These are phyloP conservation scores for Phoma sp. DNA, from an alignment of 2,329 filamentous ascomycete species.

Conservation along the genomic window DNA sequence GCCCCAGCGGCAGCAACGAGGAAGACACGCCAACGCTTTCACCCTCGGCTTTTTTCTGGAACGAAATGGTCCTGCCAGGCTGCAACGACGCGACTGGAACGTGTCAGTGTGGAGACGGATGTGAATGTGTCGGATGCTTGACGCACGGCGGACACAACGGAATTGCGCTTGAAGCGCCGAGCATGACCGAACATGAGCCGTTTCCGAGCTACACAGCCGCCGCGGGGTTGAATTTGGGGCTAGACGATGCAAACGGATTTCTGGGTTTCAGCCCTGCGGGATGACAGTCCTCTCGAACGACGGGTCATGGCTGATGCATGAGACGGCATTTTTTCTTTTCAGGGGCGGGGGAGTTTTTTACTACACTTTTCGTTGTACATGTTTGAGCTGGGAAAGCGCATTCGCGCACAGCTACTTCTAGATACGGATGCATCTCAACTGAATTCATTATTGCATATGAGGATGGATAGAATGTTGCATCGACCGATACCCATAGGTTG, in stretches of 20 bases:
- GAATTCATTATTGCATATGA: not conserved
- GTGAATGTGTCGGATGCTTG: slow-evolving; percentile 60
- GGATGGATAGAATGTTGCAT: not conserved
- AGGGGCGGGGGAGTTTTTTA: too few relatives aligned
- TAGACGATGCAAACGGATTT: slow-evolving; percentile 21
- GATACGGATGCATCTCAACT: not conserved
- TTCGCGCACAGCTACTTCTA: not conserved
- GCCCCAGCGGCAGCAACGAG: slow-evolving; percentile 40
- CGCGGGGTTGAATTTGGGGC: slow-evolving; percentile 12
- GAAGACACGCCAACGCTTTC: slow-evolving; percentile 47
- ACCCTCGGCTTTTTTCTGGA: slow-evolving; percentile 49
- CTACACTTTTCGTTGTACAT: slow-evolving; percentile 3
- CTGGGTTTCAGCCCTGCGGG: slow-evolving; percentile 17
- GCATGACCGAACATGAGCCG: slow-evolving; percentile 20
- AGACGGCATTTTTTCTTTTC: not conserved
- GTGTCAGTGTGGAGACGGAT: slow-evolving; percentile 61
- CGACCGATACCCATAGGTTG: slow-evolving; percentile 1
- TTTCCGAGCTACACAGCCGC: slow-evolving; percentile 26
- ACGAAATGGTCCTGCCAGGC: slow-evolving; percentile 46
- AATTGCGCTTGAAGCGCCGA: slow-evolving; percentile 42
- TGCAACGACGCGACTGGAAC: slow-evolving; percentile 59
- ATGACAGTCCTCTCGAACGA: too few relatives aligned
- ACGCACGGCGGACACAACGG: slow-evolving; percentile 61
- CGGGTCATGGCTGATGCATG: not conserved
- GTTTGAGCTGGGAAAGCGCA: not conserved